Evolutionary conservation across 371 early-diverging fungal species (phyloP).

Genomic region (Umbelopsis sp.): DNA sequence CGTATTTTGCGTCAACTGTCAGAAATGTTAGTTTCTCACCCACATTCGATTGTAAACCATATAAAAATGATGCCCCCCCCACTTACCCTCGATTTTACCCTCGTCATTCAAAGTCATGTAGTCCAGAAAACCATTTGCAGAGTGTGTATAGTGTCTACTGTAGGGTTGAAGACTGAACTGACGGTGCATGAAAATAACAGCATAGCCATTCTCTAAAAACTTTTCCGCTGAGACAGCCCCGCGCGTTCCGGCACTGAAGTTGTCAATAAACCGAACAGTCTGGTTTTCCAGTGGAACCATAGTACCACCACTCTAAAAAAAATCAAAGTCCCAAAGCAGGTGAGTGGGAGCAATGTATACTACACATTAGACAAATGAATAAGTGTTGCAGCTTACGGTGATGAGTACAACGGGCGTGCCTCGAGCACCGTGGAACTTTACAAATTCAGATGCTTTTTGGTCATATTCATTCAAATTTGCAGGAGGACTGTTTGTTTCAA

Average conservation of each 20-base stretch:
- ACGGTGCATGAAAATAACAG: conserved; percentile 95
- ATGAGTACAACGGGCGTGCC: conserved; percentile 78
- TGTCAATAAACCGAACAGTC: conserved; percentile 98
- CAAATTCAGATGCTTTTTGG: conserved; percentile 66
- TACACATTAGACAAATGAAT: too few relatives aligned
- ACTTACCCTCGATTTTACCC: conserved; percentile 60
- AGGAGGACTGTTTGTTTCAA: conserved; percentile 77
- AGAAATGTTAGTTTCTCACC: neutral
- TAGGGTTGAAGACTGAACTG: conserved; percentile 94
- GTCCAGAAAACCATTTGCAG: conserved; percentile 80
- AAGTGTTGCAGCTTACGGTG: conserved; percentile 57
- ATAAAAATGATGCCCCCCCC: neutral
- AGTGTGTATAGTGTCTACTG: conserved; percentile 87
- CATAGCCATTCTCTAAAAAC: conserved; percentile 91
- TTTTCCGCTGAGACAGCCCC: conserved; percentile 96
- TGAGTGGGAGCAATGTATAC: neutral
- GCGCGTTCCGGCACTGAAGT: conserved; percentile 96
- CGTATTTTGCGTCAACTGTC: conserved; percentile 64
- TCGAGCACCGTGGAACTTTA: conserved; percentile 60
- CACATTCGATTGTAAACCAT: neutral
- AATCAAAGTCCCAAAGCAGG: neutral
- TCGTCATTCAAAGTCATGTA: conserved; percentile 65
- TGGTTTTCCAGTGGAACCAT: conserved; percentile 95
- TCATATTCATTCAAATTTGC: conserved; percentile 69
- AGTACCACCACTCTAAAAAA: conserved; percentile 90